Evolutionary conservation across 192 early-diverging fungal species (phyloP), one percentile per base, ranked within the genome.

Genomic region (Mortierella hygrophila): DNA sequence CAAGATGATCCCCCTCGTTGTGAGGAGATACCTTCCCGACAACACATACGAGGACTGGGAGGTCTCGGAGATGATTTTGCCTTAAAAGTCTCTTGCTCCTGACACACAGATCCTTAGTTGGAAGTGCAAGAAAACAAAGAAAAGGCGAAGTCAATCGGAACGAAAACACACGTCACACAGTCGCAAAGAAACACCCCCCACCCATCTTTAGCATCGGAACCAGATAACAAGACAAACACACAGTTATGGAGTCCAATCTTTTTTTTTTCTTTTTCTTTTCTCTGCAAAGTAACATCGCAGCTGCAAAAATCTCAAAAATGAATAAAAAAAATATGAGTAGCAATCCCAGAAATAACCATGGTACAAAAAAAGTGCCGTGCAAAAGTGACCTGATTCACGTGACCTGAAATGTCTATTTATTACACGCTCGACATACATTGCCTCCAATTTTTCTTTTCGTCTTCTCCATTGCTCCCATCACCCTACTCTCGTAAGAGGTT

Each of bases 31-130:
- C 81, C 84, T 99, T 74, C 98, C 98, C 13, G 98, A 99, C 88
- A 94, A 94, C 46, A 95, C 93, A 88, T 98, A 93, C 81, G 97
- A 99, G 90, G 97, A 98, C 90, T 99, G 97, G 97, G 89, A 94
- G 69, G 96, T 97, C 44, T 92, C 92, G 35, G 97, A 99, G 88
- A 92, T 99, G 83, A 97, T 96, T 74, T 90, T 93, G 70, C 84
- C 84, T 57, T 86, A 60, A 80, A 57, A 15, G 21, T 40, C 16
- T 16, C 55, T 7, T 55, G 40, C 9, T 26, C 11, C 46, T 65
- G 29, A 65, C 29, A 3, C 49, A 18, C 4, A 13, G n/a, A 65
- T 32, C 13, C 29, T 65, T 65, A 0, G 9, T 65, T 65, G 29
- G 3, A 65, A 32, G 29, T 15, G 49, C 44, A 52, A 52, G 5